phyloP scores from a whole-genome alignment of 2,329 filamentous ascomycete genomes.

The Orbilia brochopaga region DNA sequence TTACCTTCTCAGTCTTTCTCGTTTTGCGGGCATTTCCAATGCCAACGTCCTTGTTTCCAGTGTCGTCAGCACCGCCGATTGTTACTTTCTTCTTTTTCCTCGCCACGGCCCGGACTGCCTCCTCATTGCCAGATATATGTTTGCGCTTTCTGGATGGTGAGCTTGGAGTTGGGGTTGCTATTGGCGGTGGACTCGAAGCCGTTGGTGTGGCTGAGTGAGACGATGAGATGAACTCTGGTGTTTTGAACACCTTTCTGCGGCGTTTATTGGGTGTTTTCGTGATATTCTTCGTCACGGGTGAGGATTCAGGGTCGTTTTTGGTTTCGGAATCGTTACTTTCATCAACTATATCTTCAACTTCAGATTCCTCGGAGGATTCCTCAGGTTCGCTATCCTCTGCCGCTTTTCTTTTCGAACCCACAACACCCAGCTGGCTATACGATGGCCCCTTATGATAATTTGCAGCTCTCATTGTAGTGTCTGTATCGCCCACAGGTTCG shows the following conservation, averaged over 20 bases:
- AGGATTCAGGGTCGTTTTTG: not conserved
- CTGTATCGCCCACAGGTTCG: no score
- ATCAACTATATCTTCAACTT: not conserved
- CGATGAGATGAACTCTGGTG: conserved; percentile 23
- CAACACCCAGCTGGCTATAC: no score
- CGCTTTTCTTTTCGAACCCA: not conserved
- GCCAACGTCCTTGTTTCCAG: no score
- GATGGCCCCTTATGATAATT: not conserved
- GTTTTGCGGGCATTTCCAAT: not conserved
- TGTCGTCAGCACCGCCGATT: no score
- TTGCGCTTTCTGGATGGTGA: conserved; percentile 18
- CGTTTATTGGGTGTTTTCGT: not conserved
- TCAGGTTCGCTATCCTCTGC: not conserved
- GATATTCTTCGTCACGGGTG: not conserved
- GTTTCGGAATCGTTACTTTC: not conserved
- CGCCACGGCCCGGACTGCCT: no score
- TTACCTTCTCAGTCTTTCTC: not conserved
- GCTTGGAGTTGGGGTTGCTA: not conserved
- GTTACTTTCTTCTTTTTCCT: no score
- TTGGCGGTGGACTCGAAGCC: not conserved
- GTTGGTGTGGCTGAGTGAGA: not conserved
- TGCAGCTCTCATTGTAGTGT: not conserved
- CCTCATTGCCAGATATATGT: no score
- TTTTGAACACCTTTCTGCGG: conserved; percentile 12
- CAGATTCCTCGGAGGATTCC: not conserved